Conservation (phyloP, 116 monocot genomes). For the Dioscorea cayenensis region DNA sequence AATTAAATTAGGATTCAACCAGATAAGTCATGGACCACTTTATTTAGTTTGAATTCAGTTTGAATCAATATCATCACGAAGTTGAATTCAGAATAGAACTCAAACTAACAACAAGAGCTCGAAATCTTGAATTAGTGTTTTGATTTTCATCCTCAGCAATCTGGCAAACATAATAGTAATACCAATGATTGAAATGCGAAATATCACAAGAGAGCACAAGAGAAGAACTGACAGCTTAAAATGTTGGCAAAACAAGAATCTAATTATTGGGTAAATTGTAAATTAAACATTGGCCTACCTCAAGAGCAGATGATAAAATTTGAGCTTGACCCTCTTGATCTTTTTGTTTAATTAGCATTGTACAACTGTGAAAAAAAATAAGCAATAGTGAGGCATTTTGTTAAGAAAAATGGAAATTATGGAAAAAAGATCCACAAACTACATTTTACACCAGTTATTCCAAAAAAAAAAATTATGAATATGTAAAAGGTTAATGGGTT, state of each 20-base stretch:
- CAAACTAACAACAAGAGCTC: slow-evolving; percentile 82
- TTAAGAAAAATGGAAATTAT: no score
- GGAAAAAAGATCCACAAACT: no score
- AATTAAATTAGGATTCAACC: no score
- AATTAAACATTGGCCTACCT: slow-evolving; percentile 23
- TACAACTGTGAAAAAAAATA: slow-evolving; percentile 36
- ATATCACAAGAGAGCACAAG: background rate
- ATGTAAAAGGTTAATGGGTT: no score
- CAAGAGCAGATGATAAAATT: slow-evolving; percentile 86
- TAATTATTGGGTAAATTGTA: background rate
- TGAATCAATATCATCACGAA: no score
- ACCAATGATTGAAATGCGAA: no score
- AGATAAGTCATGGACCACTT: no score
- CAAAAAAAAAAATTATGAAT: no score
- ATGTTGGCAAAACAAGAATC: background rate
- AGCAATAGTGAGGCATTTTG: background rate
- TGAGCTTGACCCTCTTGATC: no score
- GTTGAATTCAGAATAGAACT: no score
- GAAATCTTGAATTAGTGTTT: slow-evolving; percentile 74
- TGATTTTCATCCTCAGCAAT: slow-evolving; percentile 80
- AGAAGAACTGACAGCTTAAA: background rate
- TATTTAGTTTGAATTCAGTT: no score
- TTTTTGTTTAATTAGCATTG: slow-evolving; percentile 69
- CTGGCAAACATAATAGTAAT: slow-evolving; percentile 27
- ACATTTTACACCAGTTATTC: no score